phyloP scores from a whole-genome alignment of 2,329 filamentous ascomycete genomes.

The Incumbomyces delicatus region DNA sequence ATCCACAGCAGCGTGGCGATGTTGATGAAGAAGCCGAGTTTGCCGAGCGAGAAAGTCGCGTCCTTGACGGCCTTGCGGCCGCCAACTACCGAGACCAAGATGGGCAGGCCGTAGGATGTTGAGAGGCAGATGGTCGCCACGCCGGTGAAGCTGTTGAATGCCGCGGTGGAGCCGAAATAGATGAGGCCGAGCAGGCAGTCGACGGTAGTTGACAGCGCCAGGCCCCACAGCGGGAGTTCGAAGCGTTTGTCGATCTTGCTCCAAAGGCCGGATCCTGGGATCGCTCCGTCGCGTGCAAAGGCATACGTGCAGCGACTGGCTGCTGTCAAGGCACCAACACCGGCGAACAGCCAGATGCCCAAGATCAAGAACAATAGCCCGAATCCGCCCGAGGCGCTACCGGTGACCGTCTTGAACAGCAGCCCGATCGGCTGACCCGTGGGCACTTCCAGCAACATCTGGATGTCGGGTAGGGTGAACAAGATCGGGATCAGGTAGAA shows the following conservation, averaged over 20 bases:
- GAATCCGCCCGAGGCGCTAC: slow-evolving; percentile 36
- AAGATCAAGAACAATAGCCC: slow-evolving; percentile 38
- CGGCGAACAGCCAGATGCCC: slow-evolving; percentile 58
- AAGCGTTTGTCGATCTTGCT: slow-evolving; percentile 8
- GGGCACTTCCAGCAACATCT: slow-evolving; percentile 28
- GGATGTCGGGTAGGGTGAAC: slow-evolving; percentile 40
- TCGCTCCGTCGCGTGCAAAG: slow-evolving; percentile 15
- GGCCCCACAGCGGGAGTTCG: slow-evolving; percentile 12
- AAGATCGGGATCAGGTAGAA: slow-evolving; percentile 41
- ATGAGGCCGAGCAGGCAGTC: slow-evolving; percentile 39
- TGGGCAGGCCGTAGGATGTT: slow-evolving; percentile 38
- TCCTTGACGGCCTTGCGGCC: slow-evolving; percentile 37
- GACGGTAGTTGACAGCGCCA: slow-evolving; percentile 30
- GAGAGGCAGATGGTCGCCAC: slow-evolving; percentile 42
- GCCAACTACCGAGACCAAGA: slow-evolving; percentile 35
- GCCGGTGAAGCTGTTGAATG: slow-evolving; percentile 19
- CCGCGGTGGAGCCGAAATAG: slow-evolving; percentile 17
- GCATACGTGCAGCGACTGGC: slow-evolving; percentile 43
- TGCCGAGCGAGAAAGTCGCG: slow-evolving; percentile 41
- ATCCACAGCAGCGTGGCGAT: slow-evolving; percentile 39
- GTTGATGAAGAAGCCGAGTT: slow-evolving; percentile 34
- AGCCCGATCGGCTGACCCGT: slow-evolving; percentile 41
- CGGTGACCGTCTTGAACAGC: slow-evolving; percentile 42
- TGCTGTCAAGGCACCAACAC: slow-evolving; percentile 41
- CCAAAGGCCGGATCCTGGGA: slow-evolving; percentile 11